Percentiles rank a stretch among this genome's conserved stretches.
phyloP scores from a whole-genome alignment of 257 asterid genomes.

The Apocynum venetum region DNA sequence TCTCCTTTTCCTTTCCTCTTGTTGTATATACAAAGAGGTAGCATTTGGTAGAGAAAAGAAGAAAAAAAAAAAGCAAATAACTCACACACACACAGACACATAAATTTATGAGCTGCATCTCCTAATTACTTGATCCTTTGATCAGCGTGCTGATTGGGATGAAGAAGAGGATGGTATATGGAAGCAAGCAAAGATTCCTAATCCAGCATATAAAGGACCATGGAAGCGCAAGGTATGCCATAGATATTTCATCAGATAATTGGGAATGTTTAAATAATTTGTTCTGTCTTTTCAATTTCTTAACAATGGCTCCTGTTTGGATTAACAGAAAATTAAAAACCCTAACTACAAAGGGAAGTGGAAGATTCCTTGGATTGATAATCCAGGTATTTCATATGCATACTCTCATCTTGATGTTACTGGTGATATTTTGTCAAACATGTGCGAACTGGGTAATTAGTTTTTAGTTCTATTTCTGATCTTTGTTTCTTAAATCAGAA shows the following conservation, averaged over 20 bases:
- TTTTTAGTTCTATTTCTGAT: neutral
- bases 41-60: neutral
- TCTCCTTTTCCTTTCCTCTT: neutral
- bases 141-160: slow-evolving; percentile 91
- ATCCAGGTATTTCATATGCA: slow-evolving; percentile 57
- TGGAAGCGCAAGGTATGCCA: slow-evolving; percentile 63
- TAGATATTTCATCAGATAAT: slow-evolving; percentile 2
- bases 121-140: slow-evolving; percentile 17
- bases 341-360: slow-evolving; percentile 94
- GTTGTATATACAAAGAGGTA: neutral
- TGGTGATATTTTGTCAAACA: neutral
- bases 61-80: neutral
- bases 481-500: slow-evolving; percentile 32
- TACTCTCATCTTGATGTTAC: neutral
- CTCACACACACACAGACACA: neutral
- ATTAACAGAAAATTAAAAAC: slow-evolving; percentile 70
- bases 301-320: slow-evolving; percentile 7
- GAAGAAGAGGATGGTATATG: slow-evolving; percentile 94
- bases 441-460: neutral
- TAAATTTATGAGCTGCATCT: neutral
- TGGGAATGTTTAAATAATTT: neutral
- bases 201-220: slow-evolving; percentile 78
- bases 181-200: slow-evolving; percentile 73
- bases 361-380: slow-evolving; percentile 89
- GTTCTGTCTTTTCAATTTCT: neutral